A percentile compares a stretch with the other conserved stretches of the same genome.
These are phyloP conservation scores for Scheffersomyces insectosa DNA, from an alignment of 1,139 yeast genomes.

Conservation along the genomic window DNA sequence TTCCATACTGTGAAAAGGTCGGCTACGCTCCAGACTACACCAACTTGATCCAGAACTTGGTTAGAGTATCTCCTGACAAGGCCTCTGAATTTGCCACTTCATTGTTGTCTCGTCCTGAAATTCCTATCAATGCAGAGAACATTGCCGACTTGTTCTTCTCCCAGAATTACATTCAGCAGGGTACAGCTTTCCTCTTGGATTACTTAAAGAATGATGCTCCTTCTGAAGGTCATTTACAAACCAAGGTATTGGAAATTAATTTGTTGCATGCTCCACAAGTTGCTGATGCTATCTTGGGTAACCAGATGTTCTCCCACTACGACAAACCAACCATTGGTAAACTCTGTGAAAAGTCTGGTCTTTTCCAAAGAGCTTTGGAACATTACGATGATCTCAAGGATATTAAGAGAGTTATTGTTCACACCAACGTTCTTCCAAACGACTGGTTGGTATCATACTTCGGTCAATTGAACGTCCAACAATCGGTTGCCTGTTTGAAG, in stretches of 20 bases:
- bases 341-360: conserved; percentile 91
- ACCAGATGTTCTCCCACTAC: conserved; percentile 92
- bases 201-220: conserved; percentile 94
- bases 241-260: conserved; percentile 90
- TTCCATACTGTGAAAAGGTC: conserved; percentile 91
- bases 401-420: conserved; percentile 90
- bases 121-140: conserved; percentile 76
- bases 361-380: conserved; percentile 92
- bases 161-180: conserved; percentile 94
- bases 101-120: conserved; percentile 62
- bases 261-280: conserved; percentile 97
- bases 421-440: conserved; percentile 80
- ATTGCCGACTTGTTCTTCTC: conserved; percentile 93
- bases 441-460: conserved; percentile 94
- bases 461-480: conserved; percentile 93
- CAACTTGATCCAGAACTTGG: conserved; percentile 84
- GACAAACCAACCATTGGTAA: conserved; percentile 92
- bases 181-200: conserved; percentile 96
- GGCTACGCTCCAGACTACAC: conserved; percentile 89
- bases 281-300: conserved; percentile 97
- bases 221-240: conserved; percentile 94
- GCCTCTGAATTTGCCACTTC: conserved; percentile 97
- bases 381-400: conserved; percentile 93
- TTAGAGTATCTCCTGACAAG: conserved; percentile 93
- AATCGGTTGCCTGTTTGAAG: conserved; percentile 81